Conservation (phyloP, 208 protist genomes). For the Acanthamoeba castellanii region DNA sequence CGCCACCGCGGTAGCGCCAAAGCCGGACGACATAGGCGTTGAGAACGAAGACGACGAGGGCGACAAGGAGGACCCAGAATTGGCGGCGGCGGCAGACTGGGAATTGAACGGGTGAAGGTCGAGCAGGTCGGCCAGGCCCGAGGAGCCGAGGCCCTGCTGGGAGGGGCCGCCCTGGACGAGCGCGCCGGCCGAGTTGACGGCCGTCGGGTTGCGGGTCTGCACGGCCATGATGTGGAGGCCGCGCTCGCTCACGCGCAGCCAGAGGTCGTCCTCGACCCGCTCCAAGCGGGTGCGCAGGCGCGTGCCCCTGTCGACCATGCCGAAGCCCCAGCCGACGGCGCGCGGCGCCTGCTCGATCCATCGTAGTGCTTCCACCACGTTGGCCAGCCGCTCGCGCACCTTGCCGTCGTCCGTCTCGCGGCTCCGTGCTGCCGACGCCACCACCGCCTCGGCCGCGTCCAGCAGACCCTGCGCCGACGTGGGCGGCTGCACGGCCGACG, state of each 20-base stretch:
- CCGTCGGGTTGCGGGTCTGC: background rate
- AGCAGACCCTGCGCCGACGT: constrained; percentile 21
- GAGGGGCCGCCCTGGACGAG: background rate
- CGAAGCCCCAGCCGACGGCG: background rate
- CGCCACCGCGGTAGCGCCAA: background rate
- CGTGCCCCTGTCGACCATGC: background rate
- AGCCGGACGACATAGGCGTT: background rate
- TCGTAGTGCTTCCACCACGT: background rate
- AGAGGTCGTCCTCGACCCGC: constrained; percentile 6
- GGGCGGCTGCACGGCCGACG: background rate
- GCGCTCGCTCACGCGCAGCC: constrained; percentile 58
- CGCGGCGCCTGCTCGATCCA: background rate
- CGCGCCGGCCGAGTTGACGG: background rate
- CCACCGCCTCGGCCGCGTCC: background rate
- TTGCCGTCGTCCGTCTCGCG: background rate
- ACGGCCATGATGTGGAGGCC: constrained; percentile 23
- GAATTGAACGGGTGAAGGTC: background rate
- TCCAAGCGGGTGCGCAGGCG: background rate
- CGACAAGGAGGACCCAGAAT: too few species aligned
- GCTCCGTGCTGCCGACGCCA: background rate
- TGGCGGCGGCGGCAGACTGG: too few species aligned
- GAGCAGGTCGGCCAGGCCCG: background rate
- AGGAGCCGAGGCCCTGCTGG: background rate
- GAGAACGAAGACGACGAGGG: too few species aligned
- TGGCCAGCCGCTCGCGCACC: constrained; percentile 23